phyloP scores from a whole-genome alignment of 805 yeast genomes.

The Hagleromyces aurorensis region DNA sequence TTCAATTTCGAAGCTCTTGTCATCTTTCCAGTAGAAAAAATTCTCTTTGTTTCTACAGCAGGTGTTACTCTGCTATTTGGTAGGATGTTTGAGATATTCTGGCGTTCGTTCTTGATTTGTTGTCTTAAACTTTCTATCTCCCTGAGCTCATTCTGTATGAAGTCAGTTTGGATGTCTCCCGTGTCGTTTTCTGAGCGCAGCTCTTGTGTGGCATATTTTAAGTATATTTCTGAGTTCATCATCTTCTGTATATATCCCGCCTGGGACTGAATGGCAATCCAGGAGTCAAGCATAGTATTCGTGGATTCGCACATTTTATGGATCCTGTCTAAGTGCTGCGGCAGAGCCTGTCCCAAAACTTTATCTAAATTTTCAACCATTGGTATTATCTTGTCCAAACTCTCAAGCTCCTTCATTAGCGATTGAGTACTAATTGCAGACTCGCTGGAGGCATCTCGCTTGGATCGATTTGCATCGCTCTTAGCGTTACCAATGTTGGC shows the following conservation, averaged over 20 bases:
- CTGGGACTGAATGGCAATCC: conserved; percentile 57
- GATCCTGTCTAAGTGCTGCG: conserved; percentile 28
- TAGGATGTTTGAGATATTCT: too few species aligned
- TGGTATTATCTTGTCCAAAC: conserved; percentile 24
- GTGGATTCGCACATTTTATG: conserved; percentile 41
- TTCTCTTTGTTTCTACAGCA: too few species aligned
- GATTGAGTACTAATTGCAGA: conserved; percentile 25
- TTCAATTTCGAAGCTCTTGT: too few species aligned
- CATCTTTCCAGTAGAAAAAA: too few species aligned
- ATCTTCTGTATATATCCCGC: conserved; percentile 46
- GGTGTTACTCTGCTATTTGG: too few species aligned
- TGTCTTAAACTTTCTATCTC: conserved; percentile 17
- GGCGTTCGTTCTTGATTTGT: conserved; percentile 4
- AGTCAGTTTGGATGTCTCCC: conserved; percentile 8
- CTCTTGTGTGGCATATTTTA: conserved; percentile 30
- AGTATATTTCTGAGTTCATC: conserved; percentile 34
- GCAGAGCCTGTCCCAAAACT: conserved; percentile 14
- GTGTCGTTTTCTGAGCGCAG: conserved; percentile 22
- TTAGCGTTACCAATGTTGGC: conserved; percentile 13
- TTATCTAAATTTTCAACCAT: conserved; percentile 22
- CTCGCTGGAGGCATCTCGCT: conserved; percentile 7
- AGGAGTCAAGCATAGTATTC: conserved; percentile 44
- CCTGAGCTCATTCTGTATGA: conserved; percentile 8
- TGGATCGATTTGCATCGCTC: conserved; percentile 6
- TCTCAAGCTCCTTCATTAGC: conserved; percentile 24